Evolutionary conservation across 129 eudicot species (phyloP).

Genomic region (Artemisia annua): DNA sequence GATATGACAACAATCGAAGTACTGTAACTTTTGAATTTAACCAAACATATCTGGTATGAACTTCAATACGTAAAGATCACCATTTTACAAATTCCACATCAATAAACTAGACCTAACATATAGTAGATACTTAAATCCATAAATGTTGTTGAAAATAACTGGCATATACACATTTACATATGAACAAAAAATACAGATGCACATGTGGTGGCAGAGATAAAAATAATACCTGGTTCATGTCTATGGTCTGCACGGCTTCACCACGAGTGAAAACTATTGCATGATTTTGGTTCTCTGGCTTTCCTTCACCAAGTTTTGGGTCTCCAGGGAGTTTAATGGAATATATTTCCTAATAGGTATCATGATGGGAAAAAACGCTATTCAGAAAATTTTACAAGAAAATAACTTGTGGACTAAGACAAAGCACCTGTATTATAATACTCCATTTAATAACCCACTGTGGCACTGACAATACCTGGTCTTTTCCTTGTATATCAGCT

Average conservation of each 20-base stretch:
- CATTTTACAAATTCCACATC: no score
- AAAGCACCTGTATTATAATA: neutral
- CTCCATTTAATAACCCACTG: neutral
- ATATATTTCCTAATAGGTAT: conserved; percentile 72
- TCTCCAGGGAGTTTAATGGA: conserved; percentile 97
- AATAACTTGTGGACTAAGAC: conserved; percentile 7
- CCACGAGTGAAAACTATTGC: conserved; percentile 98
- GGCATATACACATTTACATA: no score
- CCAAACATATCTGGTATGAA: no score
- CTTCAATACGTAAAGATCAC: no score
- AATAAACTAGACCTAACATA: no score
- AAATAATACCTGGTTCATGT: conserved; percentile 86
- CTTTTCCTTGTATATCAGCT: conserved; percentile 98
- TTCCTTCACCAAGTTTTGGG: conserved; percentile 99
- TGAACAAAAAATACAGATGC: no score
- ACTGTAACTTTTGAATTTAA: neutral
- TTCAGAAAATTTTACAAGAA: neutral
- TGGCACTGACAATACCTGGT: conserved; percentile 75
- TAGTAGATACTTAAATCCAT: no score
- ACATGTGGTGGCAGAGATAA: neutral
- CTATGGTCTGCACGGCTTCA: conserved; percentile 95
- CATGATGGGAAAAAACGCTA: conserved; percentile 11
- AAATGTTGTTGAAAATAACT: no score
- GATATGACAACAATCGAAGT: neutral
- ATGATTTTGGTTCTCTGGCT: conserved; percentile 98